A percentile compares a stretch with the other conserved stretches of the same genome.
Evolutionary conservation across 257 asterid genomes (phyloP).

Genomic region (Solanum bukasovii): DNA sequence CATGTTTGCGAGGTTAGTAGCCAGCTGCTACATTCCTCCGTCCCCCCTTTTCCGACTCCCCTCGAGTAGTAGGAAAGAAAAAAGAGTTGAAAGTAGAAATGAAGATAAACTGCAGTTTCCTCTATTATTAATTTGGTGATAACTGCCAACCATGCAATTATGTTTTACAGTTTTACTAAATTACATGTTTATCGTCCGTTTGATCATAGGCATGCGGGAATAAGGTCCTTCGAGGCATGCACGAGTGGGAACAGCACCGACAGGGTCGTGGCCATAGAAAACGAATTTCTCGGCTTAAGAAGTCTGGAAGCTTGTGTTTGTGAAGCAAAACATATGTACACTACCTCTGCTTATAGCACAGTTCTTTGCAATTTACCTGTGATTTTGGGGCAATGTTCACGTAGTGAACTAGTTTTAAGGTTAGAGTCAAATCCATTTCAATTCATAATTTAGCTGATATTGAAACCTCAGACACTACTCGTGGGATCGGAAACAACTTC

Average conservation of each 20-base stretch:
- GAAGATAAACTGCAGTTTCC: background rate
- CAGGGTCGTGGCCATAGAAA: slow-evolving; percentile 78
- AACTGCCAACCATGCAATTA: background rate
- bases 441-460: background rate
- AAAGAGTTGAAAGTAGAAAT: background rate
- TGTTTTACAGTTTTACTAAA: background rate
- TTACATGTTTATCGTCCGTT: background rate
- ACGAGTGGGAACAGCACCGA: slow-evolving; percentile 85
- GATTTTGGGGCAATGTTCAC: background rate
- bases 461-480: background rate
- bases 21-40: background rate
- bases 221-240: slow-evolving; percentile 80
- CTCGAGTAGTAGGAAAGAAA: background rate
- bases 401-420: background rate
- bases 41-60: background rate
- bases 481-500: background rate
- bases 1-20: slow-evolving; percentile 56
- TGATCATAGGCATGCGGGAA: slow-evolving; percentile 60
- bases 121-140: background rate
- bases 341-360: background rate
- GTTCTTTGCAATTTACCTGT: background rate
- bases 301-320: slow-evolving; percentile 9
- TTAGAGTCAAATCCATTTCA: background rate
- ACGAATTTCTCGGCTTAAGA: slow-evolving; percentile 51
- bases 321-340: background rate